Conservation (phyloP, 768 basidiomycete species). For the Cubamyces lactineus region DNA sequence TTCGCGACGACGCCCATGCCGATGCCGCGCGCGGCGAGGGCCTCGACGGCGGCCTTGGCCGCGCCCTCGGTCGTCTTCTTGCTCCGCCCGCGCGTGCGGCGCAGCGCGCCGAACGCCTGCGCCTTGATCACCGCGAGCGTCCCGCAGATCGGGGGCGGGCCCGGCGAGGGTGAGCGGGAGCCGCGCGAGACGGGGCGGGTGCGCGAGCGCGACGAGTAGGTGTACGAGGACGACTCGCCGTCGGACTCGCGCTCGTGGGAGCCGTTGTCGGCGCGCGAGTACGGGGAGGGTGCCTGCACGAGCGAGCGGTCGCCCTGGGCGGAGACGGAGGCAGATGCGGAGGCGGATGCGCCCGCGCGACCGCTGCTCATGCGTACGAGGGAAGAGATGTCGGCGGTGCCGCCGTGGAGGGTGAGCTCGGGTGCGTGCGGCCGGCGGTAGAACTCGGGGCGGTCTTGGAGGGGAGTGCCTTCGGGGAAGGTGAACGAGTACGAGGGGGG, state of each 20-base stretch:
- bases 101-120: slow-evolving; percentile 84
- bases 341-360: slow-evolving; percentile 46
- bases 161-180: slow-evolving; percentile 51
- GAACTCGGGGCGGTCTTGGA: slow-evolving; percentile 64
- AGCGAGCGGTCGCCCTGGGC: slow-evolving; percentile 49
- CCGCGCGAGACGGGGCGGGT: slow-evolving; percentile 41
- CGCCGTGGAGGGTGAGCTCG: slow-evolving; percentile 73
- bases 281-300: slow-evolving; percentile 38
- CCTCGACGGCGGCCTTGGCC: slow-evolving; percentile 76
- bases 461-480: slow-evolving; percentile 56
- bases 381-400: slow-evolving; percentile 71
- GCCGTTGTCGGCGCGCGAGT: slow-evolving; percentile 54
- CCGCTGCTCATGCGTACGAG: slow-evolving; percentile 43
- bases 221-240: slow-evolving; percentile 51
- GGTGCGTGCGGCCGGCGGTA: slow-evolving; percentile 62
- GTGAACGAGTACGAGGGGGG: slow-evolving; percentile 70
- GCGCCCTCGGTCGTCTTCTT: slow-evolving; percentile 76
- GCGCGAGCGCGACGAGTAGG: slow-evolving; percentile 40
- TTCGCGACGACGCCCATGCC: slow-evolving; percentile 38
- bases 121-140: slow-evolving; percentile 91
- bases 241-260: slow-evolving; percentile 44
- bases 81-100: slow-evolving; percentile 73
- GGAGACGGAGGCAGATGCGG: slow-evolving; percentile 48
- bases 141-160: slow-evolving; percentile 60
- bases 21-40: slow-evolving; percentile 81